These are phyloP conservation scores for Vitis riparia DNA, from an alignment of 164 flowering plant genomes.

Conservation along the genomic window DNA sequence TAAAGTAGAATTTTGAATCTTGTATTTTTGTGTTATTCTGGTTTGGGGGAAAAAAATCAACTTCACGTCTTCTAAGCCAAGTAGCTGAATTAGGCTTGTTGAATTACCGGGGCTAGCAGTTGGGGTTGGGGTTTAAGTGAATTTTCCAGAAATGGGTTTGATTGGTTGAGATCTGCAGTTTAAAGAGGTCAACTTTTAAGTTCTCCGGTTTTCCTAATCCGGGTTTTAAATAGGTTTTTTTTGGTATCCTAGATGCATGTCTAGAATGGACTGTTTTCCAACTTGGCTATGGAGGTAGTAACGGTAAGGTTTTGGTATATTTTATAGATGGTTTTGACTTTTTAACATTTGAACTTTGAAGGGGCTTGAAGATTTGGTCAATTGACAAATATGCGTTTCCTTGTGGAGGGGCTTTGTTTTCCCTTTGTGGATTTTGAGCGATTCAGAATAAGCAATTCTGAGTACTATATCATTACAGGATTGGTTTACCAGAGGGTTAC, in stretches of 20 bases:
- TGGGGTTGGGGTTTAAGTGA: not conserved
- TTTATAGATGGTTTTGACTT: no score
- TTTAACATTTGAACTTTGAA: no score
- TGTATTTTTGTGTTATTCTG: no score
- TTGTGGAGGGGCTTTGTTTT: no score
- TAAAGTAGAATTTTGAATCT: no score
- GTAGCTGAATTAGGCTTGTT: not conserved
- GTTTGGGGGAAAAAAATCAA: not conserved
- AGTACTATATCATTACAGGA: no score
- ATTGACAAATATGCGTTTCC: no score
- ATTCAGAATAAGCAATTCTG: no score
- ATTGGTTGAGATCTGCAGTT: slow-evolving; percentile 3
- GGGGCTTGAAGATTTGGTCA: no score
- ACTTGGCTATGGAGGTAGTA: not conserved
- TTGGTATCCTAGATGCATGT: not conserved
- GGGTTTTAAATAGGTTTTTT: not conserved
- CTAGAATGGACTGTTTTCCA: not conserved
- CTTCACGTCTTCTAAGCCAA: not conserved
- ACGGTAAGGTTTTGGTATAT: no score
- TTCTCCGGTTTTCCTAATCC: not conserved
- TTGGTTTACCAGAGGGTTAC: no score
- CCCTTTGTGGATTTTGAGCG: no score
- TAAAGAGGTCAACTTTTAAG: not conserved
- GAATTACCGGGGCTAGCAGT: not conserved
- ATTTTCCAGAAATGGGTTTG: not conserved